These are phyloP conservation scores for Clonostachys sp. DNA, from an alignment of 2,329 filamentous ascomycete genomes.

Conservation along the genomic window DNA sequence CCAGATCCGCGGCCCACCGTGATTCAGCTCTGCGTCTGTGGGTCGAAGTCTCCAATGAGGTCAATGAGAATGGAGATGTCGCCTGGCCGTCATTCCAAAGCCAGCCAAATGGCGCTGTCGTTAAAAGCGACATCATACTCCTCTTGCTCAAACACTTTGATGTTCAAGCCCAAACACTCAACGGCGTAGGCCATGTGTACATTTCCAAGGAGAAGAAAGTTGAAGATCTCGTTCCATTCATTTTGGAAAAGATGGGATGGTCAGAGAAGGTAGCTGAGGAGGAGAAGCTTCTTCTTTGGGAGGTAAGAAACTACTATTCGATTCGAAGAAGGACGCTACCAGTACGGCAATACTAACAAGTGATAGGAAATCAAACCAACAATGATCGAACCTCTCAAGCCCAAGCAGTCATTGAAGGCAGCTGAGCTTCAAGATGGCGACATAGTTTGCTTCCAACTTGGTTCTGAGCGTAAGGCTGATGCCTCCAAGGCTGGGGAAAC, in stretches of 20 bases:
- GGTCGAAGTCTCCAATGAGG: constrained; percentile 72
- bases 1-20: constrained; percentile 50
- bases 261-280: constrained; percentile 63
- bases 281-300: constrained; percentile 68
- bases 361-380: constrained; percentile 84
- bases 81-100: constrained; percentile 65
- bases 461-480: constrained; percentile 41
- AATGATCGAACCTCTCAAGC: constrained; percentile 94
- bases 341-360: background rate
- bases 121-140: constrained; percentile 65
- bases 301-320: constrained; percentile 40
- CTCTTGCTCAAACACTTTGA: constrained; percentile 95
- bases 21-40: constrained; percentile 77
- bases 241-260: constrained; percentile 84
- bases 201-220: constrained; percentile 86
- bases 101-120: constrained; percentile 49
- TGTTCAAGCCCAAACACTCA: constrained; percentile 66
- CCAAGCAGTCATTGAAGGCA: constrained; percentile 81
- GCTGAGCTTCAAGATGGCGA: constrained; percentile 97
- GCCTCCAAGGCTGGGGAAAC: background rate
- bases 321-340: background rate
- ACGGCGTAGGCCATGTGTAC: constrained; percentile 79
- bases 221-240: constrained; percentile 73
- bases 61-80: constrained; percentile 62
- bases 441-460: constrained; percentile 88